These are phyloP conservation scores for Domatiomyces globalis DNA, from an alignment of 2,329 filamentous ascomycete genomes.

Conservation along the genomic window DNA sequence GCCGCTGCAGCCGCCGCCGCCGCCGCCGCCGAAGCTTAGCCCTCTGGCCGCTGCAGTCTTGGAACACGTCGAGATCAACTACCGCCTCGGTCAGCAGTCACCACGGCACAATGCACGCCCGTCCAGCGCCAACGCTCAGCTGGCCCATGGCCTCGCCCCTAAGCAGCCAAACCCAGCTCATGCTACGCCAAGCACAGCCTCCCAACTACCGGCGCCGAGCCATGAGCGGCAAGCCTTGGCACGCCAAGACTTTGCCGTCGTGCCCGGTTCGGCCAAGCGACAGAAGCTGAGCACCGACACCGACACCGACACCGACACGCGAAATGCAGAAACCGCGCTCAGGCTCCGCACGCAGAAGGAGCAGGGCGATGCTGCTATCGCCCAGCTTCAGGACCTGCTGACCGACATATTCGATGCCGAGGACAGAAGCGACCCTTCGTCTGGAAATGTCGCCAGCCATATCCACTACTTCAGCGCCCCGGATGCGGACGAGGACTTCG, in stretches of 20 bases:
- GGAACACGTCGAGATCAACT: background rate
- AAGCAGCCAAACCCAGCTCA: conserved; percentile 16
- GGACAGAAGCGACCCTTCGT: conserved; percentile 46
- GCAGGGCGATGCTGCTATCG: conserved; percentile 59
- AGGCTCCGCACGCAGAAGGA: conserved; percentile 62
- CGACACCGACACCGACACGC: conserved; percentile 32
- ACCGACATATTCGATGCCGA: conserved; percentile 61
- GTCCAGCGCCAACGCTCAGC: background rate
- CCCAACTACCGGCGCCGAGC: conserved; percentile 30
- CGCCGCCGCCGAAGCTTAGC: background rate
- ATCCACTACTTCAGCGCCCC: conserved; percentile 44
- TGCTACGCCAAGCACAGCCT: background rate
- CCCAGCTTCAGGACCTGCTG: conserved; percentile 52
- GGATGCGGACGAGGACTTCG: conserved; percentile 42
- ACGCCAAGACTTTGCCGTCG: conserved; percentile 28
- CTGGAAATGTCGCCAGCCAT: conserved; percentile 26
- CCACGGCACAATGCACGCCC: background rate
- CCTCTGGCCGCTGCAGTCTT: background rate
- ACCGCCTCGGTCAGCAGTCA: background rate
- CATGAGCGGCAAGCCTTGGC: conserved; percentile 29
- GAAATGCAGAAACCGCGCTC: conserved; percentile 44
- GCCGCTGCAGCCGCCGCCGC: background rate
- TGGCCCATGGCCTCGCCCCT: background rate
- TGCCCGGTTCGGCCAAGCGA: conserved; percentile 25
- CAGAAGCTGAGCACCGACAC: conserved; percentile 38